Base-by-base conservation (phyloP, 768 basidiomycete species). In the Crepidotus variabilis region DNA sequence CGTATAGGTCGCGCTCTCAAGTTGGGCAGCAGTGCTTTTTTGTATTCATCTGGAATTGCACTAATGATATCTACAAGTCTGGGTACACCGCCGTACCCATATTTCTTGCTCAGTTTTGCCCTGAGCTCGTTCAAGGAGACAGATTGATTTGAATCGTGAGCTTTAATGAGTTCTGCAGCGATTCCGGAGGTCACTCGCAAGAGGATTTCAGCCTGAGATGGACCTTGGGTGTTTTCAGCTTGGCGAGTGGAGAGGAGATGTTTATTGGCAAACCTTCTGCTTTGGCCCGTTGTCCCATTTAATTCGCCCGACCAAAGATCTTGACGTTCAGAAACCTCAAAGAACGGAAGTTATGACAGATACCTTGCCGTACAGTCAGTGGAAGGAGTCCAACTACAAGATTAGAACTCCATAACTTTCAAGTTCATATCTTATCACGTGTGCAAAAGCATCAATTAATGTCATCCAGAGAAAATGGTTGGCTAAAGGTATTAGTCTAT, bases 11-110 rank as follows among this genome's bases (percentile, higher is more conserved):
- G 83, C 18, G 97, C 96, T 61, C 86, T 89, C 57, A 99, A 74
- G 69, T 88, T 94, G 1, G 94, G 94, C 52, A 98, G 70, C 20
- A 99, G 72, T 6, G 88, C 88, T 63, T 93, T 93, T 73, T 94
- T 94, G 75, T 95, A 94, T 53, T 97, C 95, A 69, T 98, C 95
- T 16, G 97, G 97, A 50, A 98, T 96, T 35, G 97, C 97, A 60
- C 93, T 92, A 72, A 99, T 94, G 65, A 99, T 98, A 70, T 99
- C 97, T 47, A 98, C 96, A 18, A 99, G 81, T 47, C 97, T 74
- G 0, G 97, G 97, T 0, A 96, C 89, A 28, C 91, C 91, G 34
- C 89, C 86, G 63, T 87, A 89, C 4, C 83, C 86, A 67, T 86
- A 87, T 71, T 94, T 94, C 76, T 98, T 98, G 70, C 92, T 91